Base-by-base conservation (phyloP, 768 basidiomycete genomes). In the Suillus subalutaceus region DNA sequence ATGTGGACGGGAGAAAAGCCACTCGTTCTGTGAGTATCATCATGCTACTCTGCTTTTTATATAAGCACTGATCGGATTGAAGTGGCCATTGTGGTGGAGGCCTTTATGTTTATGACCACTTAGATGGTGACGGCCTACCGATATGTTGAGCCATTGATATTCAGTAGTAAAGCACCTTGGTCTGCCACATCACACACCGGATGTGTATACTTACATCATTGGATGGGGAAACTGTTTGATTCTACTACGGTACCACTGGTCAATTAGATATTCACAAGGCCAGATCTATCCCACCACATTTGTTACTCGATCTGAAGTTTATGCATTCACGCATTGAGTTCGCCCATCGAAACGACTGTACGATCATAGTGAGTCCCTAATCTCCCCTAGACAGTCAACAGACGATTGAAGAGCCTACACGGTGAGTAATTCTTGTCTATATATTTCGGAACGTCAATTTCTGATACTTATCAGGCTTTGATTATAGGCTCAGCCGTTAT, bases 21-120 rank as follows among this genome's bases (percentile, higher is more conserved):
- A 7, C 78, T 92, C 2, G 77, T 92, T 63, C 82, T 90, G 90
- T 92, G 74, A 69, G 82, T 82, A 41, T 69, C 63, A 68, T 48
- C 37, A 58, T 32, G 16, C 8, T 58, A 15, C 32, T 48, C 59
- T 65, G 43, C 41, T 18, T 50, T 57, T 43, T 16, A 30, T 30
- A 9, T 23, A 50, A 62, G 23, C 32, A 41, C 43, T 61, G 32
- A 66, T 41, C 55, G 46, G 61, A 55, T 13, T 48, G 13, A 55
- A 86, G 86, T 18, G 86, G 86, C 6, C 85, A 86, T 71, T 80
- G 78, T 23, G 77, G 80, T 52, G 86, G 86, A 26, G 81, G 81
- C 44, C 75, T 86, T 61, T 79, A 79, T n/a, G 78, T 83, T 7
- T 86, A 83, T 65, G 78, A 83, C 65, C 69, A 71, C 63, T 66